Percentiles rank a stretch among this genome's conserved stretches.
Evolutionary conservation across 2,329 filamentous ascomycete genomes (phyloP).

Genomic region (Cladorrhinum sp.): DNA sequence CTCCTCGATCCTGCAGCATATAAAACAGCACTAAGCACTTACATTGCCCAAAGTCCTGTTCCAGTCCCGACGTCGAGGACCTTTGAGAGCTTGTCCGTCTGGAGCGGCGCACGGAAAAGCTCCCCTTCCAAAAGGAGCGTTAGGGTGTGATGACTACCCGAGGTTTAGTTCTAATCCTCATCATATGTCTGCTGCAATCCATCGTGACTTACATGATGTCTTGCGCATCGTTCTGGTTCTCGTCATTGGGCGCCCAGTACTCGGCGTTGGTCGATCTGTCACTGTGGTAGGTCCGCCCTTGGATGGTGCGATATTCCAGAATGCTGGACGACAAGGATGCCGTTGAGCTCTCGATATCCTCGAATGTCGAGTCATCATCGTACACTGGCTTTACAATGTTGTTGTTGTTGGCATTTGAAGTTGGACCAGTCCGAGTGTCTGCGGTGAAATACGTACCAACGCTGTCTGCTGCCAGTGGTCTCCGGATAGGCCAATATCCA

Average conservation of each 20-base stretch:
- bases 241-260: conserved; percentile 28
- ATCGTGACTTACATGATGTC: conserved; percentile 17
- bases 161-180: not conserved
- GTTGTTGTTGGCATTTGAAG: not conserved
- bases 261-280: conserved; percentile 24
- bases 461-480: not conserved
- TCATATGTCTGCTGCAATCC: not conserved
- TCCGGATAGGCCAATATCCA: not conserved
- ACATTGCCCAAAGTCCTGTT: conserved; percentile 24
- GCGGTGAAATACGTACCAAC: not conserved
- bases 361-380: not conserved
- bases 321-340: conserved; percentile 32
- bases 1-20: not conserved
- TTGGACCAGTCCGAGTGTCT: not conserved
- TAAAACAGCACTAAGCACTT: not conserved
- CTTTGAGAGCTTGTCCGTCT: not conserved
- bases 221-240: conserved; percentile 22
- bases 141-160: conserved; percentile 19
- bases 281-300: conserved; percentile 31
- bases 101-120: conserved; percentile 14
- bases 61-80: conserved; percentile 21
- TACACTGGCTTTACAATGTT: not conserved
- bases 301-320: conserved; percentile 29
- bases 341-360: conserved; percentile 23
- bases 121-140: conserved; percentile 11